Percentiles rank a stretch among this genome's conserved stretches.
Evolutionary conservation across 2,329 filamentous ascomycete genomes (phyloP).

Genomic region (Ustilaginoidea virens): DNA sequence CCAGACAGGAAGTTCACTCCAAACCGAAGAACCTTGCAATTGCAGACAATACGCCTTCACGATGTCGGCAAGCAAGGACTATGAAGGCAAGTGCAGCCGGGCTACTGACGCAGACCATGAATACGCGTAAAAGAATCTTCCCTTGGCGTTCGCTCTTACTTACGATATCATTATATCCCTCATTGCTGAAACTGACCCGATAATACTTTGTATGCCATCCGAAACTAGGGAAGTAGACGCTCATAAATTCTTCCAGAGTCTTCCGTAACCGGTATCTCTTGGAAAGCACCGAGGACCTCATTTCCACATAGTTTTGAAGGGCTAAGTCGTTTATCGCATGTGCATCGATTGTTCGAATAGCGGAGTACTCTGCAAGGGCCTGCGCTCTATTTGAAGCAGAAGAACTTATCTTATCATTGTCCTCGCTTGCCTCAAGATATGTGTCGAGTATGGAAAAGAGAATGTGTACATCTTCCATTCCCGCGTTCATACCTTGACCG

Average conservation of each 20-base stretch:
- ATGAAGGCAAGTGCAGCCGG: conserved; percentile 13
- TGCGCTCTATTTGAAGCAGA: conserved; percentile 39
- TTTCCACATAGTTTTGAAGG: conserved; percentile 82
- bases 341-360: conserved; percentile 59
- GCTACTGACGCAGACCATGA: conserved; percentile 21
- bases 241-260: conserved; percentile 69
- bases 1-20: background rate
- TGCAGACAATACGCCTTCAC: conserved; percentile 8
- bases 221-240: conserved; percentile 55
- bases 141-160: conserved; percentile 55
- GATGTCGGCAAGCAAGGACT: conserved; percentile 13
- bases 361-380: conserved; percentile 64
- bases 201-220: conserved; percentile 92
- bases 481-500: conserved; percentile 94
- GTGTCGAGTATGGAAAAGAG: conserved; percentile 72
- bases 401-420: conserved; percentile 24
- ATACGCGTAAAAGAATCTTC: conserved; percentile 33
- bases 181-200: conserved; percentile 84
- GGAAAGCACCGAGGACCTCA: conserved; percentile 73
- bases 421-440: conserved; percentile 31
- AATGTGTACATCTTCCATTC: conserved; percentile 82
- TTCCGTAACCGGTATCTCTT: conserved; percentile 70
- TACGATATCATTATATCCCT: conserved; percentile 75
- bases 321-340: conserved; percentile 88
- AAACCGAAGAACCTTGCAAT: background rate